Conservation (phyloP, 768 basidiomycete genomes). For the Termitomyces sp. region DNA sequence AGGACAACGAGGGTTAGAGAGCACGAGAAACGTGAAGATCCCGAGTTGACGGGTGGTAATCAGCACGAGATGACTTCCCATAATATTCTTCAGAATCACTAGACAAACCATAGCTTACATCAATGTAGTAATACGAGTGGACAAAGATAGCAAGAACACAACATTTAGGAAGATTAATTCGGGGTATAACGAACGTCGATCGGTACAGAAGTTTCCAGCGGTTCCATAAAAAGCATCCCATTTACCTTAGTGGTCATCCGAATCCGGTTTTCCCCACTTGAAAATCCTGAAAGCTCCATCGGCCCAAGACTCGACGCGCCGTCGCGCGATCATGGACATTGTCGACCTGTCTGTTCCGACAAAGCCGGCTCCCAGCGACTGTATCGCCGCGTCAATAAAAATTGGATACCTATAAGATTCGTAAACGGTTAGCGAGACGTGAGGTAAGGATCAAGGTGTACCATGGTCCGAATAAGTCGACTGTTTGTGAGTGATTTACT, state of each 20-base stretch:
- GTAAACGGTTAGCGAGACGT: background rate
- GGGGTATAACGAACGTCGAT: background rate
- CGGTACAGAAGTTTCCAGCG: background rate
- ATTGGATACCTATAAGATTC: constrained; percentile 52
- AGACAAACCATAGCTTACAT: background rate
- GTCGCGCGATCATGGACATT: constrained; percentile 59
- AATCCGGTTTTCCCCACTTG: constrained; percentile 51
- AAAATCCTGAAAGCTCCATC: constrained; percentile 45
- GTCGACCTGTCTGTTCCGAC: constrained; percentile 70
- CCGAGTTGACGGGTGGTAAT: background rate
- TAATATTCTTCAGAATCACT: background rate
- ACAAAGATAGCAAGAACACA: background rate
- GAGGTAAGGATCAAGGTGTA: constrained; percentile 18
- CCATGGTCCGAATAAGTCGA: constrained; percentile 43
- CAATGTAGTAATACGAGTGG: background rate
- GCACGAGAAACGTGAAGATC: background rate
- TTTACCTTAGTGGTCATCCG: constrained; percentile 49
- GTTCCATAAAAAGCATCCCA: background rate
- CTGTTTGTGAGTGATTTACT: constrained; percentile 45
- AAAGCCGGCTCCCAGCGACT: constrained; percentile 61
- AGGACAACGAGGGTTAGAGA: background rate
- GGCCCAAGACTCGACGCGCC: constrained; percentile 65
- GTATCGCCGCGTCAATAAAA: constrained; percentile 69
- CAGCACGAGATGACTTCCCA: background rate
- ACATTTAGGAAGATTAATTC: background rate